Conservation (phyloP, 1,139 yeast genomes). For the Maudiozyma humilis region DNA sequence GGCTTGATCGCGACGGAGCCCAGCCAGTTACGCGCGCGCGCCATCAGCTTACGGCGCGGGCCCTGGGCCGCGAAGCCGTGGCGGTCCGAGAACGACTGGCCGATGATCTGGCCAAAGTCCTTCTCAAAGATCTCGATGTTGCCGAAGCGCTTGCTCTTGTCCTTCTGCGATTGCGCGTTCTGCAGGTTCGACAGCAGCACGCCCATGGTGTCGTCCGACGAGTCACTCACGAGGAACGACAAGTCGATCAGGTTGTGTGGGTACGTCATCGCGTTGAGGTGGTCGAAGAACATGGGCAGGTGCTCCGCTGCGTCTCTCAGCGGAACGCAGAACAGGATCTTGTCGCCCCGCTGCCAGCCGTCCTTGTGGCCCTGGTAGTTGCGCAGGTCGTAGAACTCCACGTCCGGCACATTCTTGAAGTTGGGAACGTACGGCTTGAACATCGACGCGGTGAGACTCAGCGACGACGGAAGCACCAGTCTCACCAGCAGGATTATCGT, state of each 20-base stretch:
- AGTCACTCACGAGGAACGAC: constrained; percentile 58
- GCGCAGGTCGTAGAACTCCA: constrained; percentile 47
- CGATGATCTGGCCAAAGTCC: constrained; percentile 63
- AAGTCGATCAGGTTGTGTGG: constrained; percentile 60
- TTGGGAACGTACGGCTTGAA: constrained; percentile 29
- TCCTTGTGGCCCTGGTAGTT: constrained; percentile 43
- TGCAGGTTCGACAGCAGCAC: constrained; percentile 39
- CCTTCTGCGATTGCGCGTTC: constrained; percentile 43
- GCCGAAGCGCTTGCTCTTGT: constrained; percentile 35
- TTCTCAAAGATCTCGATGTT: constrained; percentile 58
- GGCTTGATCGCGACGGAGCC: constrained; percentile 56
- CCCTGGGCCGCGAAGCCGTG: constrained; percentile 73
- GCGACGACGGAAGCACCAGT: constrained; percentile 8
- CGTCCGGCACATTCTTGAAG: constrained; percentile 30
- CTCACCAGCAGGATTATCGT: constrained; percentile 18
- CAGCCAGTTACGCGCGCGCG: constrained; percentile 65
- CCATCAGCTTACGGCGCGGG: constrained; percentile 65
- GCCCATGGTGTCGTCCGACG: constrained; percentile 49
- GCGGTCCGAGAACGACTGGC: constrained; percentile 55
- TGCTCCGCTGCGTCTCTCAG: constrained; percentile 63
- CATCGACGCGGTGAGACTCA: not conserved
- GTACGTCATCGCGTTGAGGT: constrained; percentile 50
- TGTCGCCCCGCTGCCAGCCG: constrained; percentile 53
- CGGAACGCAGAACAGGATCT: constrained; percentile 59
- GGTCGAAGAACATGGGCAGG: constrained; percentile 56